A percentile compares a stretch with the other conserved stretches of the same genome.
Conservation (phyloP, 139 green algal genomes). For the Chlorella sp. region DNA sequence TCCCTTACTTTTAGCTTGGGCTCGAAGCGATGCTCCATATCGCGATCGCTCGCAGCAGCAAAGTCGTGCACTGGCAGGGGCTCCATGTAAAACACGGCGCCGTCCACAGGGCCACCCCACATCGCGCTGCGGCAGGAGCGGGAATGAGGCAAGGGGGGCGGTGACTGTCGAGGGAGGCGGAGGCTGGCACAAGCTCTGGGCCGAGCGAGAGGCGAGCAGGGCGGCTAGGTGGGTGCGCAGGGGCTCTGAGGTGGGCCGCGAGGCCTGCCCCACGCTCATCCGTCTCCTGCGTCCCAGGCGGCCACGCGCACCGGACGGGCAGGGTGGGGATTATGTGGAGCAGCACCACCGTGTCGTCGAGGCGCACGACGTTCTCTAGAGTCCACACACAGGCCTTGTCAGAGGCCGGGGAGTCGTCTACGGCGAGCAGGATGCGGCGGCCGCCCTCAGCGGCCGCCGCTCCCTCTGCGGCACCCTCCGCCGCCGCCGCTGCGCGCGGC, state of each 20-base stretch:
- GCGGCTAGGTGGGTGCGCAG: no score
- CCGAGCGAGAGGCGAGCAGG: no score
- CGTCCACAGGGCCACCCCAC: slow-evolving; percentile 14
- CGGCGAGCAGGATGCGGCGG: slow-evolving; percentile 28
- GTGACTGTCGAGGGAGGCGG: no score
- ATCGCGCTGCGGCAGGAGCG: neutral
- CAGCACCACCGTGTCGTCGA: slow-evolving; percentile 25
- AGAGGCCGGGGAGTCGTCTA: slow-evolving; percentile 28
- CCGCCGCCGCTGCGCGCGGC: neutral
- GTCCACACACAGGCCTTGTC: slow-evolving; percentile 26
- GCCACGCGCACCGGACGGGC: slow-evolving; percentile 6
- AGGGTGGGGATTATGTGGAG: slow-evolving; percentile 38
- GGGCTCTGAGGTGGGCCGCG: no score
- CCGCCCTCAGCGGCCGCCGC: neutral
- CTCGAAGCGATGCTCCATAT: slow-evolving; percentile 28
- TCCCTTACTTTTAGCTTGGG: slow-evolving; percentile 10
- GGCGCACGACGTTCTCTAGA: slow-evolving; percentile 12
- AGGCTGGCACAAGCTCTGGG: no score
- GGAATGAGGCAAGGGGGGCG: no score
- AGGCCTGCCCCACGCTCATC: no score
- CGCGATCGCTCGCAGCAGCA: slow-evolving; percentile 1
- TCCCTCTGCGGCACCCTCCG: neutral
- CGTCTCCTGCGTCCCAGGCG: no score
- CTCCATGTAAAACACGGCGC: slow-evolving; percentile 5
- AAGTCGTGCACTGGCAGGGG: slow-evolving; percentile 15